These are phyloP conservation scores for Prunus yedoensis DNA, from an alignment of 331 rosid genomes.

Conservation along the genomic window DNA sequence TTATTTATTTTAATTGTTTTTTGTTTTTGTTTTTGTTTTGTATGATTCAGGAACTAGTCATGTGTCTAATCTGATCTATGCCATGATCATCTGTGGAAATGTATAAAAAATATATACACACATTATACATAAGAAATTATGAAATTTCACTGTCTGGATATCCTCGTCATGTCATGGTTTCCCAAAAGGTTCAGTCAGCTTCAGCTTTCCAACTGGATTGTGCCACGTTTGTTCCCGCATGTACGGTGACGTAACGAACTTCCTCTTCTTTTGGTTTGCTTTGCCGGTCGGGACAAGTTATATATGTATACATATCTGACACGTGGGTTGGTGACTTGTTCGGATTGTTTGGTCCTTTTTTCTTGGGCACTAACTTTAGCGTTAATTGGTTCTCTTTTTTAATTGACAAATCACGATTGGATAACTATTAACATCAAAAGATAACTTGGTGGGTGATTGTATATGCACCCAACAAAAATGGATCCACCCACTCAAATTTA, in stretches of 20 bases:
- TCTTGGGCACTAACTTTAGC: background rate
- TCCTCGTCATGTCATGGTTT: background rate
- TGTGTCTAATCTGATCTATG: no score
- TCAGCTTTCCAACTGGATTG: background rate
- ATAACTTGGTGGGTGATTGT: background rate
- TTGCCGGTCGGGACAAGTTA: constrained; percentile 2
- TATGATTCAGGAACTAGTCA: background rate
- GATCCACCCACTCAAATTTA: background rate
- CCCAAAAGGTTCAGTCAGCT: background rate
- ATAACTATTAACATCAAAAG: no score
- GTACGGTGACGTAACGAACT: background rate
- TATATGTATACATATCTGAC: background rate
- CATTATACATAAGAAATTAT: no score
- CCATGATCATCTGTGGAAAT: no score
- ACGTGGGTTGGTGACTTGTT: background rate
- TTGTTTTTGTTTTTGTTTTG: background rate
- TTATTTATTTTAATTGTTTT: no score
- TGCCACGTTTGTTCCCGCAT: background rate
- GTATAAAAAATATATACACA: no score
- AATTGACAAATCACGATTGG: background rate
- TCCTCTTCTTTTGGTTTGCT: background rate
- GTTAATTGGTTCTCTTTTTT: background rate
- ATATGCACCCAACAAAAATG: background rate
- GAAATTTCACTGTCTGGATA: background rate
- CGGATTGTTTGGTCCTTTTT: background rate